Conservation (phyloP, 768 basidiomycete species). For the Naganishia antarctica region DNA sequence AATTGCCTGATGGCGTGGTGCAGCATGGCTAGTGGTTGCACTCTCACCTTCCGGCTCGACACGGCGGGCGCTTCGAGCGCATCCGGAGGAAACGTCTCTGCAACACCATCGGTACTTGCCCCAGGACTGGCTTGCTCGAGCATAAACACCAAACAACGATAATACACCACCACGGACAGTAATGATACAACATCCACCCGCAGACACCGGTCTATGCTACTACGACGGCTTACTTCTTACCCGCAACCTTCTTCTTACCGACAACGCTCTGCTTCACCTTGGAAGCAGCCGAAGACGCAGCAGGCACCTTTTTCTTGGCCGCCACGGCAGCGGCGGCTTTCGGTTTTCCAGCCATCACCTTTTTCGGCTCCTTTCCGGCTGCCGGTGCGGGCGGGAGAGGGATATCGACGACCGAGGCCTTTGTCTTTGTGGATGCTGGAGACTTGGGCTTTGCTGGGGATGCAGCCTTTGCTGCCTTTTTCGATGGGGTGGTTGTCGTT, state of each 20-base stretch:
- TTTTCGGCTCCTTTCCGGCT: slow-evolving; percentile 25
- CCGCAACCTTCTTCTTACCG: slow-evolving; percentile 31
- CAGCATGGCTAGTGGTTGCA: too few species aligned
- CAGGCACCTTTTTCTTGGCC: slow-evolving; percentile 28
- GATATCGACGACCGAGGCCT: slow-evolving; percentile 13
- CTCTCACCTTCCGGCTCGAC: too few species aligned
- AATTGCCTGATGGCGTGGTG: too few species aligned
- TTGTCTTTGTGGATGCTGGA: slow-evolving; percentile 25
- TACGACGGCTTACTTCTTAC: slow-evolving; percentile 7
- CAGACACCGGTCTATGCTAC: neutral
- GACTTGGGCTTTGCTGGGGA: slow-evolving; percentile 21
- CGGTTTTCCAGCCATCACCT: slow-evolving; percentile 27
- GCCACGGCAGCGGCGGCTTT: slow-evolving; percentile 13
- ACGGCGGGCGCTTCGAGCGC: too few species aligned
- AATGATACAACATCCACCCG: neutral
- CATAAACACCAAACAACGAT: neutral
- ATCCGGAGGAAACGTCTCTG: too few species aligned
- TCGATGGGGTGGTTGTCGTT: slow-evolving; percentile 12
- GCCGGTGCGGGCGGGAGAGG: slow-evolving; percentile 5
- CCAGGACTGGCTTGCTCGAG: too few species aligned
- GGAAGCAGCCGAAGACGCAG: slow-evolving; percentile 22
- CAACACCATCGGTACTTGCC: too few species aligned
- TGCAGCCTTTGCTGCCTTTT: slow-evolving; percentile 23
- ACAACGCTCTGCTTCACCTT: slow-evolving; percentile 32
- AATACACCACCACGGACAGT: neutral